Evolutionary conservation across 129 eudicot genomes (phyloP).

Genomic region (Gnaphalium uliginosum): DNA sequence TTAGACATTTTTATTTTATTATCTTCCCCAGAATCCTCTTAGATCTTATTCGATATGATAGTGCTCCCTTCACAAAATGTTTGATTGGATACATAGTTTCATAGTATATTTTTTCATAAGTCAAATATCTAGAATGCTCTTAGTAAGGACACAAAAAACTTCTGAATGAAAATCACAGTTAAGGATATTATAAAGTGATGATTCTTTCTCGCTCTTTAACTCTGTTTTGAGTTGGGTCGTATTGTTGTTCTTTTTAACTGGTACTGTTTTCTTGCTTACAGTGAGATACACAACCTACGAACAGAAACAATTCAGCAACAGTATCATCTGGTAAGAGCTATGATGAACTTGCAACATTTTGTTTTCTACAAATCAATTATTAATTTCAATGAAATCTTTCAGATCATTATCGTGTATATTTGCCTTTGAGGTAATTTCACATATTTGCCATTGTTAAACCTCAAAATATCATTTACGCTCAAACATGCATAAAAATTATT

Average conservation of each 20-base stretch:
- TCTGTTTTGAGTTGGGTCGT: neutral
- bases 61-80: too few species aligned
- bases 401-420: neutral
- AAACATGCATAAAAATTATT: too few species aligned
- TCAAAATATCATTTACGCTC: too few species aligned
- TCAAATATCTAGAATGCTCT: too few species aligned
- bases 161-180: neutral
- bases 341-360: neutral
- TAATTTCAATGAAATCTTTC: neutral
- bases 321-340: slow-evolving; percentile 63
- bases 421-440: too few species aligned
- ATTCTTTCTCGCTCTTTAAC: neutral
- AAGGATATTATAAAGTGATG: neutral
- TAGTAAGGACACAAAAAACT: neutral
- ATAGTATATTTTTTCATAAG: too few species aligned
- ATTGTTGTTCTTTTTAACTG: slow-evolving; percentile 1
- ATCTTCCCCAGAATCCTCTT: too few species aligned
- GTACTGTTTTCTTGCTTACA: slow-evolving; percentile 31
- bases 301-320: slow-evolving; percentile 81
- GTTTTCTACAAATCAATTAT: neutral
- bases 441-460: neutral
- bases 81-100: slow-evolving; percentile 9
- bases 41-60: neutral
- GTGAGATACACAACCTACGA: slow-evolving; percentile 77
- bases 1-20: neutral